A percentile compares a stretch with the other conserved stretches of the same genome.
Conservation (phyloP, 768 basidiomycete genomes). For the Chalciporus pseudorubinellus region DNA sequence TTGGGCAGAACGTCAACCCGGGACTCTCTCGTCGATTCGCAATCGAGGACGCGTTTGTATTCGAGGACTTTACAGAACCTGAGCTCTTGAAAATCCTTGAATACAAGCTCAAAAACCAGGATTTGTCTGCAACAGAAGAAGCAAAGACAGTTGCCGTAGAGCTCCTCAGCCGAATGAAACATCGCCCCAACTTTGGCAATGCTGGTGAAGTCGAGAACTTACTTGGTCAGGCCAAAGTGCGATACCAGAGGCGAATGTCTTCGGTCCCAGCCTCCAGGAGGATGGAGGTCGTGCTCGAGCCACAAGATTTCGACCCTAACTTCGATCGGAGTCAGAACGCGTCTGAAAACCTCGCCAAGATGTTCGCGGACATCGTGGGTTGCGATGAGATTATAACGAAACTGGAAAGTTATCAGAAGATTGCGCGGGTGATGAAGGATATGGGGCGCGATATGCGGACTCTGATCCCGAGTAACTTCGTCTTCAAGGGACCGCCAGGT, state of each 20-base stretch:
- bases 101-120: too few species aligned
- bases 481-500: constrained; percentile 77
- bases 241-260: constrained; percentile 42
- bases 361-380: constrained; percentile 66
- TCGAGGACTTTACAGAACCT: constrained; percentile 58
- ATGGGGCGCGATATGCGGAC: constrained; percentile 44
- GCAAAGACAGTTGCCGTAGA: constrained; percentile 61
- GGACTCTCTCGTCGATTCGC: too few species aligned
- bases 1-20: constrained; percentile 62
- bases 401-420: constrained; percentile 50
- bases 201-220: constrained; percentile 65
- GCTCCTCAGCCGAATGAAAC: constrained; percentile 33
- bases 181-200: constrained; percentile 65
- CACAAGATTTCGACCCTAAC: constrained; percentile 64
- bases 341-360: constrained; percentile 47
- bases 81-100: constrained; percentile 55
- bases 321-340: constrained; percentile 50
- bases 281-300: constrained; percentile 36
- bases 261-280: constrained; percentile 23
- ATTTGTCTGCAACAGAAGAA: constrained; percentile 52
- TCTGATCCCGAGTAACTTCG: constrained; percentile 58
- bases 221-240: constrained; percentile 48
- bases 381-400: constrained; percentile 51
- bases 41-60: constrained; percentile 66
- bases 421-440: constrained; percentile 44